These are phyloP conservation scores for Fusarium sp. DNA, from an alignment of 2,329 filamentous ascomycete genomes.

Conservation along the genomic window DNA sequence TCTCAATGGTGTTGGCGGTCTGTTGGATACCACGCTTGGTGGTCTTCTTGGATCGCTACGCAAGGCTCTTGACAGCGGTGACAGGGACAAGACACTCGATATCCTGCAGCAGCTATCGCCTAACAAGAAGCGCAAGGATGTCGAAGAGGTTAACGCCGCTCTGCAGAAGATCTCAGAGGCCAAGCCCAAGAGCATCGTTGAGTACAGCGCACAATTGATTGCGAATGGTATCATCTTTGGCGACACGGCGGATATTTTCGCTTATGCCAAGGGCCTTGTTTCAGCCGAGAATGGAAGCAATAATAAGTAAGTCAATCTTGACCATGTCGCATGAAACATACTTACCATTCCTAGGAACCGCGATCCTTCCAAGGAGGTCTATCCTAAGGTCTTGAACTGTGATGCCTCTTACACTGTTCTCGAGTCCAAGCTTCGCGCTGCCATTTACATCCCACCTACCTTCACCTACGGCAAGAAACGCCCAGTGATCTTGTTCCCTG, in stretches of 20 bases:
- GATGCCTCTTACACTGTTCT: neutral
- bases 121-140: neutral
- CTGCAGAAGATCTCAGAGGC: neutral
- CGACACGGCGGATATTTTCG: neutral
- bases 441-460: constrained; percentile 2
- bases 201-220: constrained; percentile 3
- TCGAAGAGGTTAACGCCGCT: neutral
- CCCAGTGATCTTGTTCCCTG: constrained; percentile 12
- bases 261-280: neutral
- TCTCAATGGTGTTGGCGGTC: neutral
- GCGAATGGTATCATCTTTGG: constrained; percentile 1
- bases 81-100: neutral
- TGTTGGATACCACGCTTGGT: neutral
- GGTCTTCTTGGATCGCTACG: neutral
- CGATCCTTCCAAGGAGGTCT: neutral
- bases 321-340: accelerated
- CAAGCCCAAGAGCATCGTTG: neutral
- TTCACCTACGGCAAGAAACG: constrained; percentile 9
- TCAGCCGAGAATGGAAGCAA: neutral
- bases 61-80: neutral
- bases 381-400: constrained; percentile 4
- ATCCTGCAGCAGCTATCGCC: neutral
- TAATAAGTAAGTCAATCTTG: neutral
- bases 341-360: neutral
- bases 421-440: constrained; percentile 6